phyloP scores from a whole-genome alignment of 371 early-diverging fungal genomes.

The Aphelidium insulamus region DNA sequence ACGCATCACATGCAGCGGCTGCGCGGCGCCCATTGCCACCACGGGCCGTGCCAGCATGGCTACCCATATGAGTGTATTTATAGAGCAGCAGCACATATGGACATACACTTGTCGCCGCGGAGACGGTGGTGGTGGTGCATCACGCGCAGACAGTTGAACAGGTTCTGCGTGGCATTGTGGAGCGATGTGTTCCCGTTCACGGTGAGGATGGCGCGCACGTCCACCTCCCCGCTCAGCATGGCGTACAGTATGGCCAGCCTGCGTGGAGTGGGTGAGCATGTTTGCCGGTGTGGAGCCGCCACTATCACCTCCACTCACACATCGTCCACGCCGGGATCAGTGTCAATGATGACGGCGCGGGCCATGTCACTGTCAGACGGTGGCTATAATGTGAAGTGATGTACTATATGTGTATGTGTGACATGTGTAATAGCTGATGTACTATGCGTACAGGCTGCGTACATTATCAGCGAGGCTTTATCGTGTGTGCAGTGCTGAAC shows the following conservation, averaged over 20 bases:
- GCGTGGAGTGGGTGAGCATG: too few relatives aligned
- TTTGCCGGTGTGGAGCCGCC: too few relatives aligned
- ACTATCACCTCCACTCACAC: conserved; percentile 30
- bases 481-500: too few relatives aligned
- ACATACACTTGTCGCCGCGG: conserved; percentile 1
- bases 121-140: conserved; percentile 1
- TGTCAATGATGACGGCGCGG: conserved; percentile 6
- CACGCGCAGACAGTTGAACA: conserved; percentile 10
- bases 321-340: conserved; percentile 8
- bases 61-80: background rate
- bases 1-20: conserved; percentile 12
- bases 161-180: conserved; percentile 9
- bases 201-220: conserved; percentile 21
- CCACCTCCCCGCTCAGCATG: conserved; percentile 18
- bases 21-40: conserved; percentile 11
- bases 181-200: conserved; percentile 21
- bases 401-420: too few relatives aligned
- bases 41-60: conserved; percentile 1
- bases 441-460: too few relatives aligned
- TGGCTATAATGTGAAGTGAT: too few relatives aligned
- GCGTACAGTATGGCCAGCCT: conserved; percentile 22
- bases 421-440: too few relatives aligned
- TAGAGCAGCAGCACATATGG: conserved; percentile 5
- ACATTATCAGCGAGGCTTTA: too few relatives aligned
- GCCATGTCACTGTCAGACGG: too few relatives aligned